Base-by-base conservation (phyloP, 257 asterid genomes). In the Penstemon davidsonii region DNA sequence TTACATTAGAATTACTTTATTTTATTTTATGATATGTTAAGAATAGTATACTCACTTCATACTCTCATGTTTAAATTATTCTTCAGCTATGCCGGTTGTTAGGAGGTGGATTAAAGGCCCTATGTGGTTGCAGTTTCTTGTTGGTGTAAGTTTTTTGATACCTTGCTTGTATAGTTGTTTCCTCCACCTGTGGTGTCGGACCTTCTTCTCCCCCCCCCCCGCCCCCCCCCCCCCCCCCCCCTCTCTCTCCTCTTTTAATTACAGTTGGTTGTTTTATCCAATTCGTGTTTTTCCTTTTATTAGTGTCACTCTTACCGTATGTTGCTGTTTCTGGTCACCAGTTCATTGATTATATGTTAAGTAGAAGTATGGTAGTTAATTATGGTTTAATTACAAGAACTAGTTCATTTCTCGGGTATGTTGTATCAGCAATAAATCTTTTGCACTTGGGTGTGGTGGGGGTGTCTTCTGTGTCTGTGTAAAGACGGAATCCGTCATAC, bases 91-190 rank as follows among this genome's bases (percentile, higher is more conserved):
- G 97, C 97, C 98, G 8, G 50, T 86, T 39, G 96, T 90, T 57
- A 85, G 76, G 76, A 88, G 77, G 77, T 68, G 87, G 87, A 75
- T 90, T 71, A 88, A 76, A 88, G 98, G 95, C 74, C 97, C 96
- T 50, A 88, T 92, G 87, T 88, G 93, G 97, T 44, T 90, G 74
- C 98, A 92, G 74, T 85, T 90, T 80, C 87, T 92, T 74, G 60
- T 92, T 81, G 96, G 96, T 44, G 97, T 92, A 84, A 86, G 96
- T 80, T 45, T 53, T 67, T 45, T 3, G 3, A 12, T 55, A 15
- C 50, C 43, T n/a, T 13, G 53, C 8, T 18, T 51, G 59, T 60
- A 25, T 25, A 25, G 33, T 25, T 25, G 33, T 25, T 54, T 60
- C 54, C 41, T 64, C 12, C 47, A 44, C 9, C 55, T 54, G 43